Evolutionary conservation across 345 rosid species (phyloP), one percentile per base, ranked within the genome.

Genomic region (Corchorus capsularis): DNA sequence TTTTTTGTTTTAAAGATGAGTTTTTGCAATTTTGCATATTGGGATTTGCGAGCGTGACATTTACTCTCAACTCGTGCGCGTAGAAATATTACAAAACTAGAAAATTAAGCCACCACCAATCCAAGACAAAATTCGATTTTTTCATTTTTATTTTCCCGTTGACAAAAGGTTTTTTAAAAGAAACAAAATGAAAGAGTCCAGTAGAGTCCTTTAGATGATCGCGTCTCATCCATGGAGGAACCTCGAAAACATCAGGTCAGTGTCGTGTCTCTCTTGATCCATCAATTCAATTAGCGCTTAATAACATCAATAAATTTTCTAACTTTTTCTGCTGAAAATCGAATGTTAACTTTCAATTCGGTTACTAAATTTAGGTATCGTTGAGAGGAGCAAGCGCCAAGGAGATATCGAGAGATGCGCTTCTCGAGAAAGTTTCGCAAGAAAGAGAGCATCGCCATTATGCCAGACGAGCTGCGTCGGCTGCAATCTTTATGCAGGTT

Each of bases 341-440:
- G 14, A 53, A 69, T 63, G n/a, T 52, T 74, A 39, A 14, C 61
- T 13, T 63, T 75, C 34, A 54, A 37, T 16, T 75, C 74, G 79
- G 37, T 59, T 32, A 52, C 55, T 7, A 57, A 74, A 73, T 68
- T 83, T 78, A 96, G 99, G 99, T 96, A 6, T 96, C 97, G 5
- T 86, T 93, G 63, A 91, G 99, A 79, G 98, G 99, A 37, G 97
- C 97, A 47, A 96, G 99, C 72, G 87, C 85, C 8, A 91, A 75
- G 82, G 98, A 95, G 86, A 93, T 95, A 45, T 87, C 98, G 17
- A 86, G 99, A 70, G 96, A 92, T 74, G 99, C 93, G 27, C 94
- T 96, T 70, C 91, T 96, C 50, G 96, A 91, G 79, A 91, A 90
- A 83, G 94, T 96, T 60, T 87, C 90, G 0, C 92, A 87, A 57